Percentiles rank a stretch among this genome's conserved stretches.
These are phyloP conservation scores for Russula sp. DNA, from an alignment of 768 basidiomycete species.

Conservation along the genomic window DNA sequence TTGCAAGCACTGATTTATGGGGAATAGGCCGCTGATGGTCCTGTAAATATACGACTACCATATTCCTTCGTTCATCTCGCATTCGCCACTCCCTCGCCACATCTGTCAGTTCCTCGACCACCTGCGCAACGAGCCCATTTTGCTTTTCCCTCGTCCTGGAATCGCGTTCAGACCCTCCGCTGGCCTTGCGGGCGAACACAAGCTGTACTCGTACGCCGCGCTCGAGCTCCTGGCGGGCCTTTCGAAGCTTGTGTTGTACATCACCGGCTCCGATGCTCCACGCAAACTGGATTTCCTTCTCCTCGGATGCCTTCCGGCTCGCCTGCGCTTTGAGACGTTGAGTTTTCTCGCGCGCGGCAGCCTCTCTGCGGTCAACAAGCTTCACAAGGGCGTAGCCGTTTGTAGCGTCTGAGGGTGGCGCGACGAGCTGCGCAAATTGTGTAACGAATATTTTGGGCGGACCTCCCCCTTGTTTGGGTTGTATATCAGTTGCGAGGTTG, in stretches of 20 bases:
- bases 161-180: conserved; percentile 21
- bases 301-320: conserved; percentile 27
- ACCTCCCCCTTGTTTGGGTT: neutral
- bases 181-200: conserved; percentile 34
- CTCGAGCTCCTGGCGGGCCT: conserved; percentile 35
- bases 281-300: conserved; percentile 41
- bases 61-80: conserved; percentile 25
- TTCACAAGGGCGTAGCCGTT: conserved; percentile 30
- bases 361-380: conserved; percentile 18
- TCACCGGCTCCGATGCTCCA: conserved; percentile 40
- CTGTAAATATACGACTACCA: conserved; percentile 23
- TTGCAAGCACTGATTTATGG: conserved; percentile 18
- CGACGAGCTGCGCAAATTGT: conserved; percentile 27
- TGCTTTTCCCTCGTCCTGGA: conserved; percentile 10
- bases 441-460: conserved; percentile 4
- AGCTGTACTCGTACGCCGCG: conserved; percentile 37
- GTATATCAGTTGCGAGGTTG: conserved; percentile 15
- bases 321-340: conserved; percentile 18
- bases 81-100: conserved; percentile 30
- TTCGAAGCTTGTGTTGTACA: conserved; percentile 40
- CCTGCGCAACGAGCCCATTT: conserved; percentile 23
- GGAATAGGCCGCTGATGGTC: conserved; percentile 23
- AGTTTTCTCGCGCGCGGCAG: conserved; percentile 19
- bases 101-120: conserved; percentile 32
- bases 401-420: conserved; percentile 23